Percentiles rank a stretch among this genome's conserved stretches.
These are phyloP conservation scores for Deinandra increscens DNA, from an alignment of 129 eudicot genomes.

Conservation along the genomic window DNA sequence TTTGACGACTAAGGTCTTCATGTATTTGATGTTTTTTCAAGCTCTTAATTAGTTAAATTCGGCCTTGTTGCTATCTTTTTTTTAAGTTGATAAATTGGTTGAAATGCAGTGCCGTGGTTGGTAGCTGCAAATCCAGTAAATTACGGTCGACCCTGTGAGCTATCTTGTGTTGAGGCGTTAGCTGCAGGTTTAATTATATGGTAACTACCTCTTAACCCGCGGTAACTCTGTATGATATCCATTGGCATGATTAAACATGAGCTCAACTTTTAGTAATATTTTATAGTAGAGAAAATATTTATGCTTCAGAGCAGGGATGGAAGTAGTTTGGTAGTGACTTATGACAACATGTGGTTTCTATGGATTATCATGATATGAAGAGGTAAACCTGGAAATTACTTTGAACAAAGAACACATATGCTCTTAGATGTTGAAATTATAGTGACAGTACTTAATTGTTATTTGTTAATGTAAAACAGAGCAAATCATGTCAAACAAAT, in stretches of 20 bases:
- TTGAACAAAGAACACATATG: not conserved
- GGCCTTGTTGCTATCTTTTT: slow-evolving; percentile 7
- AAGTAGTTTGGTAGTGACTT: not conserved
- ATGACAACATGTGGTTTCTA: not conserved
- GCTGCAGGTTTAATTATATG: slow-evolving; percentile 94
- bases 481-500: slow-evolving; percentile 14
- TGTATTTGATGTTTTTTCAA: slow-evolving; percentile 8
- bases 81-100: slow-evolving; percentile 22
- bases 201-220: slow-evolving; percentile 37
- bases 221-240: not conserved
- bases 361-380: not conserved
- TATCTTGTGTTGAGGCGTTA: slow-evolving; percentile 97
- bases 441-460: not conserved
- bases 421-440: not conserved
- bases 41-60: slow-evolving; percentile 3
- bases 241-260: slow-evolving; percentile 9
- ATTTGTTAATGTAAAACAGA: slow-evolving; percentile 3
- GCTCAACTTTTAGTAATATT: not conserved
- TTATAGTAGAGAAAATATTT: not conserved
- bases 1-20: too few relatives aligned
- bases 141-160: slow-evolving; percentile 97
- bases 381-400: not conserved
- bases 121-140: slow-evolving; percentile 99
- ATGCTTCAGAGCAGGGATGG: slow-evolving; percentile 3
- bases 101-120: slow-evolving; percentile 87